Base-by-base conservation (phyloP, 352 stramenopile species). In the Phytophthora nicotianae region DNA sequence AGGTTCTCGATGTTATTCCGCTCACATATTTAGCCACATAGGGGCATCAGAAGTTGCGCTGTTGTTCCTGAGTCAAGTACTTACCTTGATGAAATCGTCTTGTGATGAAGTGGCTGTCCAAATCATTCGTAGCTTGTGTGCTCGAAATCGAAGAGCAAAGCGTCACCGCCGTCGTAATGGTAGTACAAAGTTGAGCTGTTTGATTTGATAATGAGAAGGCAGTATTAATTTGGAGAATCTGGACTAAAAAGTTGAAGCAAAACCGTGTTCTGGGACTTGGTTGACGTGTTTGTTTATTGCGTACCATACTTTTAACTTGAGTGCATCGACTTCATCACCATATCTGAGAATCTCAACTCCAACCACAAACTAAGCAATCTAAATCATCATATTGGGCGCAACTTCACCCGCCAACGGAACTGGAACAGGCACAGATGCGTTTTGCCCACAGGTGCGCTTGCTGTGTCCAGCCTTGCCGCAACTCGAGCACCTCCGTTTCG, bases 81-180 rank as follows among this genome's bases (percentile, higher is more conserved):
- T 89, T n/a, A n/a, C n/a, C n/a, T n/a, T 88, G 55, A 29, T 56
- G 50, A 93, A 92, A 60, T 92, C 83, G 80, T 88, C 73, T 90
- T 89, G 72, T 92, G 74, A 69, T 92, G 65, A 98, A 98, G 75
- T 98, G 91, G 72, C 98, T 98, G 19, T 86, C 92, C 27, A 98
- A 23, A 56, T 98, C 93, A 59, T 93, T 97, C 98, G 71, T 96
- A 97, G 45, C 80, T 90, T 49, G 84, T 95, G 77, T 98, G 98
- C 80, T 98, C 93, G 80, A 96, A 98, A 66, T 98, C 92, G 52
- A 98, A 97, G 23, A 98, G 70, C 61, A 93, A 79, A 26, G 97
- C 83, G 14, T 70, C 64, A 49, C 72, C 75, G 1, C 58, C 47
- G 14, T 90, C 78, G n/a, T n/a, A n/a, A n/a, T n/a, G n/a, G n/a